Evolutionary conservation across 352 stramenopile species (phyloP), one percentile per base, ranked within the genome.

Genomic region (Globisporangium abappressorium): DNA sequence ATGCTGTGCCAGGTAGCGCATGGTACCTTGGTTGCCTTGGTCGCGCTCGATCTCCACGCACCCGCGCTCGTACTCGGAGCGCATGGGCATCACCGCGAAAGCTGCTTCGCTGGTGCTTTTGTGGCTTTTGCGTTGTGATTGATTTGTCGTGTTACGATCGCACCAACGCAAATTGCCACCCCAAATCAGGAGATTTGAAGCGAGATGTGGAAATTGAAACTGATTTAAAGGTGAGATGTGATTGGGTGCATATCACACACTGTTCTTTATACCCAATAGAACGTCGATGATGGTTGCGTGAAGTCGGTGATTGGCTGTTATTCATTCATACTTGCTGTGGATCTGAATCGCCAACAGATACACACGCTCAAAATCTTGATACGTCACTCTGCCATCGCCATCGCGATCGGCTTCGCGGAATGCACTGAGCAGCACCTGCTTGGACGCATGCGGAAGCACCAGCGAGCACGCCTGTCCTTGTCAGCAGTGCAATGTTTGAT

Each of bases 361-460:
- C 49, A 70, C 24, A 24, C 26, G 33, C 58, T 70, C 65, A 47
- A 70, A 70, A 36, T 70, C 57, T 22, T 70, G 65, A 22, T 70
- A 66, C 18, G 65, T 66, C 58, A 66, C 65, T 36, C 59, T 51
- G 24, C 77, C 81, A 61, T 92, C 81, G 26, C 76, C 64, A 55
- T 92, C 76, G 33, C 81, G 77, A 60, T 92, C 84, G 20, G 80
- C 81, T 64, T 87, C 81, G 26, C 61, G 70, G 54, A 92, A 92
- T 6, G 74, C 67, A 9, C 71, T 54, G 22, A 80, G 54, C 64
- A 79, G 33, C 2, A 70, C 77, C 54, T 79, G 69, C 5, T 66
- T 38, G 24, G 79, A 77, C 24, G 78, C 66, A 24, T 80, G 71
- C 11, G 84, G 84, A 18, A 86, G 18, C 41, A 80, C 67, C 33